Percentiles rank a stretch among this genome's conserved stretches.
These are phyloP conservation scores for Ascochyta viciae-villosae DNA, from an alignment of 2,329 filamentous ascomycete species.

Conservation along the genomic window DNA sequence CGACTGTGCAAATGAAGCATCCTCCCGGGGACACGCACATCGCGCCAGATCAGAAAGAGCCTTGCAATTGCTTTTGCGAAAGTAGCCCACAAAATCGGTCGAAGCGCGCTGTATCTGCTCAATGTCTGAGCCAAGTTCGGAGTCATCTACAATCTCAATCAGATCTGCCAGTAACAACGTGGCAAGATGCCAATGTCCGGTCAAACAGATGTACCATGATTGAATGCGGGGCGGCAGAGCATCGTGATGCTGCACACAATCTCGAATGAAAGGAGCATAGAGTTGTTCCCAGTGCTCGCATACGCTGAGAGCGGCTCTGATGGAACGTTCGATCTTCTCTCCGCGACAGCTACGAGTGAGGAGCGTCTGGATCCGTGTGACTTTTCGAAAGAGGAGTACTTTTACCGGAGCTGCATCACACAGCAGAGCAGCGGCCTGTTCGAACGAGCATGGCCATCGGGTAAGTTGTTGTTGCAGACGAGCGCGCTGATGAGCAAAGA, in stretches of 20 bases:
- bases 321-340: constrained; percentile 56
- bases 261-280: constrained; percentile 61
- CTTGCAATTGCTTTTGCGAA: constrained; percentile 55
- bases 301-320: constrained; percentile 58
- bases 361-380: constrained; percentile 63
- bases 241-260: constrained; percentile 60
- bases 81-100: constrained; percentile 47
- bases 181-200: constrained; percentile 65
- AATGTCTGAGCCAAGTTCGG: constrained; percentile 31
- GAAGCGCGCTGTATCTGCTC: constrained; percentile 35
- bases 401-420: constrained; percentile 65
- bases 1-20: constrained; percentile 41
- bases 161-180: constrained; percentile 63
- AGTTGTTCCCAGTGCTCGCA: constrained; percentile 63
- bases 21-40: constrained; percentile 50
- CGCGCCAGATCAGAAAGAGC: constrained; percentile 59
- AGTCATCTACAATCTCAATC: constrained; percentile 59
- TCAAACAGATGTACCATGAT: constrained; percentile 66
- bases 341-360: constrained; percentile 51
- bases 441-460: constrained; percentile 63
- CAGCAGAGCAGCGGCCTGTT: constrained; percentile 59
- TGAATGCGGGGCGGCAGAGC: constrained; percentile 61
- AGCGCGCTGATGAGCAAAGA: constrained; percentile 43
- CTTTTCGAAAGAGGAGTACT: constrained; percentile 64
- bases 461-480: constrained; percentile 27